Evolutionary conservation across 129 eudicot species (phyloP), one percentile per base, ranked within the genome.

Genomic region (Lactuca saligna): DNA sequence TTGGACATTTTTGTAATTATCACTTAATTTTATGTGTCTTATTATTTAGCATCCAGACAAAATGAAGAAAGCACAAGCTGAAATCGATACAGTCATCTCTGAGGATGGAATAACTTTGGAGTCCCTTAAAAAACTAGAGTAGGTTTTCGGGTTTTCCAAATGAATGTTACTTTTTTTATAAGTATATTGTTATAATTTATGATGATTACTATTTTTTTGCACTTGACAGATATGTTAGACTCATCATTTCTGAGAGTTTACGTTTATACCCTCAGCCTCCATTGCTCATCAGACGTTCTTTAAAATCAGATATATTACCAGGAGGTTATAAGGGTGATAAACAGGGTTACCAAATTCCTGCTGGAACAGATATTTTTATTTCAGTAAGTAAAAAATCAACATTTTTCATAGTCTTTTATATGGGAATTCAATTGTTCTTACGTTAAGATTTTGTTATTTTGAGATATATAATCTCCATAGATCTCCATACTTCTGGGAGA

Each of bases 181-280:
- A 14, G 54, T 59, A 34, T 31, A 10, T 7, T 25, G 39, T 13
- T 68, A 16, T 31, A 54, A 14, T 54, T n/a, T 68, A 16, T 31
- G 41, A 14, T 54, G 55, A 66, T 65, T 70, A 8, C 7, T 32
- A 4, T 4, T 25, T 25, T 25, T 66, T 41, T 72, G 41, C 42
- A 60, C 38, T 15, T 62, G 79, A 61, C 84, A 89, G 99, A 79
- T 89, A 89, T 79, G 65, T 94, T 50, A 83, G 96, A 69, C 97
- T 94, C 41, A 89, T 94, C 70, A 88, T 89, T 74, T 96, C 82
- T 15, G 99, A 94, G 81, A 54, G 91, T 76, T 77, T 94, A 33
- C 95, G 99, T 20, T 80, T 94, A 70, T 94, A 84, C 76, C 99
- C 99, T 51, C 99, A 94, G 69, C 97, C 99, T 61, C 99, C 99